Conservation (phyloP, 2,329 filamentous ascomycete species). For the Paecilomyces formosus region DNA sequence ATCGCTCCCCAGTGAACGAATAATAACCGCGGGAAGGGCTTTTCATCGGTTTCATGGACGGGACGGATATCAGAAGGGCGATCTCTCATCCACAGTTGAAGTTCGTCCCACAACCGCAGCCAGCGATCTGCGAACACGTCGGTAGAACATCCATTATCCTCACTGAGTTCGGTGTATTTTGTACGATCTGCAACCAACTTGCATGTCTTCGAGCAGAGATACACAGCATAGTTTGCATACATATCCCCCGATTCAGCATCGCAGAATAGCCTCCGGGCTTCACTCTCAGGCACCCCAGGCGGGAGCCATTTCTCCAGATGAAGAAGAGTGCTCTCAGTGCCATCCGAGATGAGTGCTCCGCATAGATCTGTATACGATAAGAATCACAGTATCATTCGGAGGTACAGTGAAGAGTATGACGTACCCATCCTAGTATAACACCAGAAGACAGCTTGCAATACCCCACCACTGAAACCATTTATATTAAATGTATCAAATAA, state of each 20-base stretch:
- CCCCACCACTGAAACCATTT: slow-evolving; percentile 44
- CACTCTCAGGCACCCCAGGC: slow-evolving; percentile 27
- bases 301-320: slow-evolving; percentile 45
- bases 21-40: slow-evolving; percentile 46
- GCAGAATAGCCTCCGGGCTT: slow-evolving; percentile 31
- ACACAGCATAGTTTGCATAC: slow-evolving; percentile 55
- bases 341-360: slow-evolving; percentile 47
- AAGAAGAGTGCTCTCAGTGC: slow-evolving; percentile 43
- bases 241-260: slow-evolving; percentile 41
- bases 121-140: slow-evolving; percentile 39
- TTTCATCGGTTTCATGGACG: slow-evolving; percentile 35
- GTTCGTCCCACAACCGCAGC: slow-evolving; percentile 42
- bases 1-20: slow-evolving; percentile 50
- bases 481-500: slow-evolving; percentile 46
- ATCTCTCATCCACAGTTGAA: slow-evolving; percentile 42
- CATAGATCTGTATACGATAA: slow-evolving; percentile 40
- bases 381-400: not conserved
- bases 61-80: slow-evolving; percentile 43
- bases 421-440: slow-evolving; percentile 51
- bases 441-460: slow-evolving; percentile 51
- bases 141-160: slow-evolving; percentile 38
- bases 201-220: slow-evolving; percentile 46
- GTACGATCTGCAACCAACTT: slow-evolving; percentile 46
- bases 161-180: slow-evolving; percentile 41
- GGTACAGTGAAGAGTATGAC: slow-evolving; percentile 3